Evolutionary conservation across 2,329 filamentous ascomycete species (phyloP).

Genomic region (Cercospora zeae-maydis): DNA sequence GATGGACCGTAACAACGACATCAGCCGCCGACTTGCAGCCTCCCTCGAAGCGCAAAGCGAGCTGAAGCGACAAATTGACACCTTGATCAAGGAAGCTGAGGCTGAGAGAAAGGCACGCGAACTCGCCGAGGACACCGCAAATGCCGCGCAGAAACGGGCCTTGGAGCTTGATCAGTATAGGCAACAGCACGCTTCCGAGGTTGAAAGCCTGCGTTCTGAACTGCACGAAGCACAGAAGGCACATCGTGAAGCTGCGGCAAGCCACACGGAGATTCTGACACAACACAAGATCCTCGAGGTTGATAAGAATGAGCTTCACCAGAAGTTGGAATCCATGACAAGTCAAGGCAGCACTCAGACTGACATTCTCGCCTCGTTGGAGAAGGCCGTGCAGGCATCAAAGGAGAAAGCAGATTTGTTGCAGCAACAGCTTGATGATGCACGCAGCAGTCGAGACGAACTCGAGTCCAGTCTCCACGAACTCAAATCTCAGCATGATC

Average conservation of each 20-base stretch:
- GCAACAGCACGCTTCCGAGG: constrained; percentile 77
- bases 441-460: constrained; percentile 70
- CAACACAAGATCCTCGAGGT: constrained; percentile 71
- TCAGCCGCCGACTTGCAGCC: constrained; percentile 77
- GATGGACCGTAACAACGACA: constrained; percentile 67
- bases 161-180: constrained; percentile 78
- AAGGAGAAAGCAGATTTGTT: constrained; percentile 71
- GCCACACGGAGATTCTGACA: constrained; percentile 71
- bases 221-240: constrained; percentile 75
- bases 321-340: constrained; percentile 64
- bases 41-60: constrained; percentile 76
- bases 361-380: constrained; percentile 69
- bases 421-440: constrained; percentile 78
- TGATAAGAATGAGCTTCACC: constrained; percentile 76
- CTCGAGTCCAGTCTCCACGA: constrained; percentile 72
- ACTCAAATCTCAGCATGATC: constrained; percentile 78
- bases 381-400: constrained; percentile 74
- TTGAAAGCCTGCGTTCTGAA: constrained; percentile 81
- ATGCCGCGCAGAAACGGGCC: constrained; percentile 77
- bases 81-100: constrained; percentile 66
- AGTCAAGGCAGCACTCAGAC: constrained; percentile 67
- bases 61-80: constrained; percentile 71
- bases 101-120: constrained; percentile 77
- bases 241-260: constrained; percentile 75
- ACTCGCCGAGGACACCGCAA: constrained; percentile 81